These are phyloP conservation scores for Candida peoriensis DNA, from an alignment of 805 yeast species.

Conservation along the genomic window DNA sequence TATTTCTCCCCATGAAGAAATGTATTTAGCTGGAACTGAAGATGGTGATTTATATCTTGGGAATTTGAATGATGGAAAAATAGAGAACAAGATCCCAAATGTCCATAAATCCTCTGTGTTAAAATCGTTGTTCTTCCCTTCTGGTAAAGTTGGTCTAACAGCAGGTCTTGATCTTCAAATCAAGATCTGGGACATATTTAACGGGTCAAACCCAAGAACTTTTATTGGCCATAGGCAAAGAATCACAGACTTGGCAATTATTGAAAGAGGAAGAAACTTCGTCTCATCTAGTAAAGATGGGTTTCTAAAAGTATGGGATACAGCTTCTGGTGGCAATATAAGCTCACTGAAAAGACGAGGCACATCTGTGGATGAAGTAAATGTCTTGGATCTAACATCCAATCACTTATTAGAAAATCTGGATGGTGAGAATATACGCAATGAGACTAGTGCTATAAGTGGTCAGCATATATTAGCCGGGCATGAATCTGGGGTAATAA, in stretches of 20 bases:
- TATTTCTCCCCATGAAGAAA: constrained; percentile 24
- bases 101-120: constrained; percentile 52
- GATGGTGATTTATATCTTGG: constrained; percentile 29
- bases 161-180: constrained; percentile 55
- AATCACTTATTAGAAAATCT: constrained; percentile 12
- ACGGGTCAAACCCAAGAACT: constrained; percentile 45
- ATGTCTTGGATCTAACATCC: constrained; percentile 17
- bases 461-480: constrained; percentile 42
- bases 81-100: constrained; percentile 13
- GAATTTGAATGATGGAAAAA: not conserved
- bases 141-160: constrained; percentile 55
- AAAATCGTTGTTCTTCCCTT: constrained; percentile 50
- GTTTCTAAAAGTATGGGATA: constrained; percentile 60
- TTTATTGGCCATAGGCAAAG: constrained; percentile 44
- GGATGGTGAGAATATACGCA: constrained; percentile 19
- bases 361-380: constrained; percentile 32
- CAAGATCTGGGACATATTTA: constrained; percentile 54
- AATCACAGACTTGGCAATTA: constrained; percentile 43
- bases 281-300: constrained; percentile 54
- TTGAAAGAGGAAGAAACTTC: constrained; percentile 67
- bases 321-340: constrained; percentile 48
- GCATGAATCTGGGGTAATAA: constrained; percentile 32
- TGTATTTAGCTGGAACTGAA: constrained; percentile 29
- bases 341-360: constrained; percentile 34
- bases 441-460: constrained; percentile 43